phyloP scores from a whole-genome alignment of 148 eudicot species.

The Camellia lanceoleosa region DNA sequence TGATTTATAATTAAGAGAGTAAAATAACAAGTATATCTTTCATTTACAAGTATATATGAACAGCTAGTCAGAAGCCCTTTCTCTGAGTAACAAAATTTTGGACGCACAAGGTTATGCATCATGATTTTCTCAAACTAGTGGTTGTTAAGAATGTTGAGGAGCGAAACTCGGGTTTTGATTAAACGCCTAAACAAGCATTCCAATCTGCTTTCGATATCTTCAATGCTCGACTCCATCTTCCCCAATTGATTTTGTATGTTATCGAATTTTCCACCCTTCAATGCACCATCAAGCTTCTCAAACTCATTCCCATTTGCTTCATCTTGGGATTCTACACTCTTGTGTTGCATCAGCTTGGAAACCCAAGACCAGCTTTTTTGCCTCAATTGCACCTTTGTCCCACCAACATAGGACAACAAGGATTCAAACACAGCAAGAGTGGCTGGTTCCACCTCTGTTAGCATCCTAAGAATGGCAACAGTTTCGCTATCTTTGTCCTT shows the following conservation, averaged over 20 bases:
- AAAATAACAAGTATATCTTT: neutral
- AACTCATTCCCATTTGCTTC: slow-evolving; percentile 16
- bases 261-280: slow-evolving; percentile 18
- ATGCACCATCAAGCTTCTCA: slow-evolving; percentile 28
- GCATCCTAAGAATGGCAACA: neutral
- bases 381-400: slow-evolving; percentile 11
- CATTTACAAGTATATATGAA: neutral
- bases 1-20: neutral
- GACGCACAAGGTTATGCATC: neutral
- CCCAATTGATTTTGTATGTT: slow-evolving; percentile 18
- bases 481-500: neutral
- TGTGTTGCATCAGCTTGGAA: slow-evolving; percentile 4
- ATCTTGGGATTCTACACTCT: neutral
- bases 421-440: slow-evolving; percentile 25
- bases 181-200: slow-evolving; percentile 41
- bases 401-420: slow-evolving; percentile 1
- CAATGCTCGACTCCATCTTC: slow-evolving; percentile 29
- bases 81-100: neutral
- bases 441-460: slow-evolving; percentile 19
- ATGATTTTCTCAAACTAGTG: slow-evolving; percentile 20
- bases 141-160: slow-evolving; percentile 47
- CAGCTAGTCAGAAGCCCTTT: neutral
- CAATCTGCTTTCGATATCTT: slow-evolving; percentile 37
- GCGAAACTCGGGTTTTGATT: slow-evolving; percentile 45
- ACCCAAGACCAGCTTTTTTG: neutral